Conservation (phyloP, 2,329 filamentous ascomycete species). For the Plectosphaerella plurivora region DNA sequence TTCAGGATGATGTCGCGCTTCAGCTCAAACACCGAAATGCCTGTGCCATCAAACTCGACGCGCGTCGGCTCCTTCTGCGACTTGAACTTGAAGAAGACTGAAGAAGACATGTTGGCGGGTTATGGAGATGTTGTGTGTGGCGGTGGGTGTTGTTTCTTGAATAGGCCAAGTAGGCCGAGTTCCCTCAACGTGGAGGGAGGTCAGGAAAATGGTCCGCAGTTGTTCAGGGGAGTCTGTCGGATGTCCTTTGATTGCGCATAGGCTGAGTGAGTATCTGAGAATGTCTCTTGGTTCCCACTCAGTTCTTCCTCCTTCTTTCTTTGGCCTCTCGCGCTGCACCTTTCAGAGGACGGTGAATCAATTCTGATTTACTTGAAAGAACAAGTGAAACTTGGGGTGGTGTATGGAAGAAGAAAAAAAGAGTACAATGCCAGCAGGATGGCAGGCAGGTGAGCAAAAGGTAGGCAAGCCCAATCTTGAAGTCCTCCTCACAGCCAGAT, state of each 20-base stretch:
- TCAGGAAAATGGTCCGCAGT: too few species aligned
- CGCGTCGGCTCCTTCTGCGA: slow-evolving; percentile 93
- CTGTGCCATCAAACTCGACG: slow-evolving; percentile 95
- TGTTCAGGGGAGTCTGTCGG: too few species aligned
- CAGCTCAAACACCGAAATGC: slow-evolving; percentile 96
- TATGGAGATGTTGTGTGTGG: background rate
- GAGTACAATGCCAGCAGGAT: slow-evolving; percentile 18
- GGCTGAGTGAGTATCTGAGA: background rate
- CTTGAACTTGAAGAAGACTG: slow-evolving; percentile 99
- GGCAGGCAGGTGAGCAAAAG: slow-evolving; percentile 12
- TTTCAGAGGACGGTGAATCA: slow-evolving; percentile 37
- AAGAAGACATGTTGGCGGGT: slow-evolving; percentile 72
- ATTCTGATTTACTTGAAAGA: slow-evolving; percentile 44
- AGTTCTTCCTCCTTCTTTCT: slow-evolving; percentile 19
- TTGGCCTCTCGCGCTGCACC: slow-evolving; percentile 22
- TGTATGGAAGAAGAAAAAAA: slow-evolving; percentile 18
- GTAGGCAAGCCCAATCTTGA: slow-evolving; percentile 10
- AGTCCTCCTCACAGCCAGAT: slow-evolving; percentile 14
- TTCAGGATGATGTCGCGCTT: slow-evolving; percentile 98
- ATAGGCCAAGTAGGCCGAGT: background rate
- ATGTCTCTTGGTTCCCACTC: slow-evolving; percentile 6
- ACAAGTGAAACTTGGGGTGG: slow-evolving; percentile 2
- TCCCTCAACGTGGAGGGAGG: too few species aligned
- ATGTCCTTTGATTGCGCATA: background rate
- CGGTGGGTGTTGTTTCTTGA: background rate